These are phyloP conservation scores for Didymella keratinophila DNA, from an alignment of 2,329 filamentous ascomycete genomes.

Conservation along the genomic window DNA sequence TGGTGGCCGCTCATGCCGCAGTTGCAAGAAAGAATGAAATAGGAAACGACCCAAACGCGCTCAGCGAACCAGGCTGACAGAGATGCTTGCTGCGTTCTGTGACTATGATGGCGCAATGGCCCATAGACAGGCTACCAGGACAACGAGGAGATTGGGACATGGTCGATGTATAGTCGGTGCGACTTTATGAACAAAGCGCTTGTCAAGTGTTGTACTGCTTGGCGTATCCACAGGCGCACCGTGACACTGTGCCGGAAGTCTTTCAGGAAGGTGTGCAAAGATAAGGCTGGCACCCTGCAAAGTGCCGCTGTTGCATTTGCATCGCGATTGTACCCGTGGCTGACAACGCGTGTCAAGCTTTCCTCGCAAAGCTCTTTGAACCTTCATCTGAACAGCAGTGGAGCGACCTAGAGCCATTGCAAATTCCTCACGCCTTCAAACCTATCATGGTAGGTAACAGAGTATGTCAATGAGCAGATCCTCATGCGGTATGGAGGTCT, in stretches of 20 bases:
- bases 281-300: background rate
- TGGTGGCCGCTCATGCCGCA: background rate
- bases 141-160: background rate
- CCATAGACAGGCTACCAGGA: background rate
- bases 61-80: background rate
- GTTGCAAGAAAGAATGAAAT: background rate
- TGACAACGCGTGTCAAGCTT: background rate
- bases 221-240: background rate
- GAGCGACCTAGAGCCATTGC: background rate
- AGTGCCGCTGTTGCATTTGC: background rate
- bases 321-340: background rate
- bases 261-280: background rate
- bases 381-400: background rate
- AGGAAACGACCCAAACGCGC: background rate
- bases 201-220: background rate
- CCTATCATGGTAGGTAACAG: background rate
- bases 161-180: background rate
- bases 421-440: background rate
- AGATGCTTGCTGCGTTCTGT: background rate
- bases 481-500: background rate
- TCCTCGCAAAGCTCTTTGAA: background rate
- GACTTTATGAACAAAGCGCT: background rate
- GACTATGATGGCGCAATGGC: background rate
- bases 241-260: background rate
- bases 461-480: background rate